A percentile compares a stretch with the other conserved stretches of the same genome.
Evolutionary conservation across 495 filamentous ascomycete genomes (phyloP).

Genomic region (Neurospora sp.): DNA sequence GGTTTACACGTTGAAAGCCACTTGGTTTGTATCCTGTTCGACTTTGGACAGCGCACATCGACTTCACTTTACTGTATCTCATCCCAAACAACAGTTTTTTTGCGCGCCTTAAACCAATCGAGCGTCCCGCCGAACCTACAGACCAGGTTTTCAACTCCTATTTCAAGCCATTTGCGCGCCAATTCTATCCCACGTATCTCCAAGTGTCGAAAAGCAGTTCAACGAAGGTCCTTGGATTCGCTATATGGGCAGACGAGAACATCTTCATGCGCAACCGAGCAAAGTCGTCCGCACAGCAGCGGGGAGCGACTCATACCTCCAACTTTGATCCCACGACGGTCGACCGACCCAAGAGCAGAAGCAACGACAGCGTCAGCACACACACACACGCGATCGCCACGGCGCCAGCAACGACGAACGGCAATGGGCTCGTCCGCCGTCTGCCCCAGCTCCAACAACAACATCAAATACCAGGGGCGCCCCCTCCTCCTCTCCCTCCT

Average conservation of each 20-base stretch:
- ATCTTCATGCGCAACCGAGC: constrained; percentile 24
- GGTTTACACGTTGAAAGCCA: neutral
- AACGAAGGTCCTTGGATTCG: neutral
- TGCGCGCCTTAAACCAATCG: neutral
- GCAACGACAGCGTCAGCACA: neutral
- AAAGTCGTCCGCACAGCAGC: constrained; percentile 19
- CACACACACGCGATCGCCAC: neutral
- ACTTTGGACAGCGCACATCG: neutral
- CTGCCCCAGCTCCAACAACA: neutral
- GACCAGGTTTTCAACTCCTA: neutral
- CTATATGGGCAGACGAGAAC: constrained; percentile 15
- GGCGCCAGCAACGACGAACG: neutral
- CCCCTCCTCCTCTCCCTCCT: neutral
- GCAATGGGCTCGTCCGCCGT: neutral
- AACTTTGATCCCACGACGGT: neutral
- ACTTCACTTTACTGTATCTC: neutral
- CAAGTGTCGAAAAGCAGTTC: neutral
- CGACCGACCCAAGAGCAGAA: neutral
- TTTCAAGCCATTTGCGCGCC: neutral
- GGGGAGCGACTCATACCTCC: constrained; percentile 8
- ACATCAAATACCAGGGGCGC: neutral
- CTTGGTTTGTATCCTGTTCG: neutral
- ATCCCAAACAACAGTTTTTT: neutral
- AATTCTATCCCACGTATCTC: neutral
- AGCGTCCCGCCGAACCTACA: neutral